These are phyloP conservation scores for Thelephora aurantiotincta DNA, from an alignment of 768 basidiomycete genomes.

Conservation along the genomic window DNA sequence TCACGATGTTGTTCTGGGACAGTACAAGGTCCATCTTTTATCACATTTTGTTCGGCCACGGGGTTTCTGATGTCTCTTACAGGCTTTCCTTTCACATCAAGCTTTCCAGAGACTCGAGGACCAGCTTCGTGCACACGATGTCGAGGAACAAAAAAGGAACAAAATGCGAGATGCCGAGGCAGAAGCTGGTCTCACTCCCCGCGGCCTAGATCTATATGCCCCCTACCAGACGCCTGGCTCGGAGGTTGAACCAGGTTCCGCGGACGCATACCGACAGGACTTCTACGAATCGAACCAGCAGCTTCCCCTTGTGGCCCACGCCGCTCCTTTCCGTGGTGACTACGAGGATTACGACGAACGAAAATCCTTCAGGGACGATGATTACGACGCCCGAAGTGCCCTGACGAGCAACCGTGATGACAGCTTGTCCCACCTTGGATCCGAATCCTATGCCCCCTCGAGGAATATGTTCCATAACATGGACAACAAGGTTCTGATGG, in stretches of 20 bases:
- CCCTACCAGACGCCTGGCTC: constrained; percentile 50
- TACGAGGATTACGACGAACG: constrained; percentile 73
- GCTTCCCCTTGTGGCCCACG: constrained; percentile 73
- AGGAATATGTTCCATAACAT: constrained; percentile 89
- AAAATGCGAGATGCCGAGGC: constrained; percentile 63
- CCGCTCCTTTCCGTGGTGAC: constrained; percentile 68
- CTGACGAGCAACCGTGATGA: constrained; percentile 71
- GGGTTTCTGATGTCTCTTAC: constrained; percentile 5
- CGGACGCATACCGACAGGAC: constrained; percentile 31
- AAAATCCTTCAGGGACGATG: constrained; percentile 60
- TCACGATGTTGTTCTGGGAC: constrained; percentile 66
- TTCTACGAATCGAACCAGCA: constrained; percentile 41
- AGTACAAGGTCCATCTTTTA: constrained; percentile 48
- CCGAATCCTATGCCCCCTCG: constrained; percentile 88
- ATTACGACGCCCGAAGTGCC: constrained; percentile 68
- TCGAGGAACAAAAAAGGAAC: constrained; percentile 77
- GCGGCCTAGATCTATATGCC: constrained; percentile 57
- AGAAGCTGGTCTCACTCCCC: constrained; percentile 50
- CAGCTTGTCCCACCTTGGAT: constrained; percentile 68
- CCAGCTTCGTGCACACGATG: constrained; percentile 65
- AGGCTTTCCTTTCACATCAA: constrained; percentile 81
- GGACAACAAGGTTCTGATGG: constrained; percentile 55
- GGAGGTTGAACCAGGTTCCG: constrained; percentile 30
- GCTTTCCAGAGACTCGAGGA: constrained; percentile 89
- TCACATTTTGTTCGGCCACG: neutral